Evolutionary conservation across 2,329 filamentous ascomycete genomes (phyloP).

Genomic region (Calonectria montana): DNA sequence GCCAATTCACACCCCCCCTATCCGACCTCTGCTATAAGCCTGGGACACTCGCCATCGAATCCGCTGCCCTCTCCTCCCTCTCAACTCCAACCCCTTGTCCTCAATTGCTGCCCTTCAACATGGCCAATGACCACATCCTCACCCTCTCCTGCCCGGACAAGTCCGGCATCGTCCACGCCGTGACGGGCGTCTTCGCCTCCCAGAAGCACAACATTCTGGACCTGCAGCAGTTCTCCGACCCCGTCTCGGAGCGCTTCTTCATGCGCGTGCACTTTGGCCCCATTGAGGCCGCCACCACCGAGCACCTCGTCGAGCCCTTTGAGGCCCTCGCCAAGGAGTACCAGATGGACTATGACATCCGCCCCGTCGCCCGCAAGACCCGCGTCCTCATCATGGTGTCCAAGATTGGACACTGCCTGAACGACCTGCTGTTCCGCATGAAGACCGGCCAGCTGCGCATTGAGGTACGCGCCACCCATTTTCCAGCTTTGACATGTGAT

Average conservation of each 20-base stretch:
- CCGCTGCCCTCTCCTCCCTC: not conserved
- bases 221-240: constrained; percentile 86
- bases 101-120: constrained; percentile 27
- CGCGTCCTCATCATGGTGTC: constrained; percentile 89
- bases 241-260: constrained; percentile 80
- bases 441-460: constrained; percentile 80
- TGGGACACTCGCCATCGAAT: not conserved
- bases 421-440: constrained; percentile 84
- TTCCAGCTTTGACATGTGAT: not conserved
- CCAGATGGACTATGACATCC: constrained; percentile 78
- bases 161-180: constrained; percentile 85
- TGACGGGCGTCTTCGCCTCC: constrained; percentile 80
- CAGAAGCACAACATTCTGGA: constrained; percentile 85
- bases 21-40: not conserved
- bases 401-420: constrained; percentile 88
- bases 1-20: not conserved
- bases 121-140: constrained; percentile 74
- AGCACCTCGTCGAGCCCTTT: constrained; percentile 67
- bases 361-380: constrained; percentile 75
- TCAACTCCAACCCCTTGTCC: not conserved
- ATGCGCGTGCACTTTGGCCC: constrained; percentile 88
- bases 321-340: constrained; percentile 70
- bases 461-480: constrained; percentile 54
- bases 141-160: constrained; percentile 88
- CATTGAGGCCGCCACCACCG: constrained; percentile 58